Percentiles rank a stretch among this genome's conserved stretches.
These are phyloP conservation scores for Xylariaceae sp. DNA, from an alignment of 2,329 filamentous ascomycete species.

Conservation along the genomic window DNA sequence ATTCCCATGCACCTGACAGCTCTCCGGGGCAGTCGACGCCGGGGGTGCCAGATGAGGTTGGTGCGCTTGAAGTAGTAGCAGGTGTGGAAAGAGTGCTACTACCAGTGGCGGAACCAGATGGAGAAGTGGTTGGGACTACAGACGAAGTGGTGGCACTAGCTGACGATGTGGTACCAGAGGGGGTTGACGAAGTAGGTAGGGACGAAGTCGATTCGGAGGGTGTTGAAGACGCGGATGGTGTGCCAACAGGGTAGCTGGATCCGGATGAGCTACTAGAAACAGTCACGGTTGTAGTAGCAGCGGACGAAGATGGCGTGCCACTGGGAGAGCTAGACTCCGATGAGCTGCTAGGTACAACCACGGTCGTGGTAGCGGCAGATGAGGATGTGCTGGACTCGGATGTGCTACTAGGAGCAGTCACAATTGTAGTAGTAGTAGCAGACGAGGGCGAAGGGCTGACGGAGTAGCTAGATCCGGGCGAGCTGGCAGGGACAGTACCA, in stretches of 20 bases:
- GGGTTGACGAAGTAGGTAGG: too few species aligned
- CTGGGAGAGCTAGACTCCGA: too few species aligned
- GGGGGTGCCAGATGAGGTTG: background rate
- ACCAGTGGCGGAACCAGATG: background rate
- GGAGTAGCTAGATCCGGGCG: background rate
- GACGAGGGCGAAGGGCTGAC: background rate
- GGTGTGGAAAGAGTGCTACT: background rate
- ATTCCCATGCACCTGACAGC: conserved; percentile 48
- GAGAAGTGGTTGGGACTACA: background rate
- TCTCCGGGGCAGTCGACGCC: conserved; percentile 41
- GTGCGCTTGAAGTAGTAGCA: background rate
- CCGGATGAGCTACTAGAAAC: too few species aligned
- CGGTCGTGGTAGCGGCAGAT: conserved; percentile 4
- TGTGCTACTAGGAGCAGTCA: background rate
- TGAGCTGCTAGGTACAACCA: background rate
- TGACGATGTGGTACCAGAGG: too few species aligned
- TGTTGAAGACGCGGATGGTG: too few species aligned
- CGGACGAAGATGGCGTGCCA: too few species aligned
- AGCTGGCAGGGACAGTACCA: background rate
- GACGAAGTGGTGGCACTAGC: background rate
- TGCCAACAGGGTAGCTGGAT: too few species aligned
- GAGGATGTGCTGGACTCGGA: background rate
- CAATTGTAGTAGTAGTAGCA: background rate
- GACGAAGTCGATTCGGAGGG: too few species aligned
- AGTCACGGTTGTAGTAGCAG: too few species aligned